Conservation (phyloP, 2,329 filamentous ascomycete species). For the Elsinoe batatas region DNA sequence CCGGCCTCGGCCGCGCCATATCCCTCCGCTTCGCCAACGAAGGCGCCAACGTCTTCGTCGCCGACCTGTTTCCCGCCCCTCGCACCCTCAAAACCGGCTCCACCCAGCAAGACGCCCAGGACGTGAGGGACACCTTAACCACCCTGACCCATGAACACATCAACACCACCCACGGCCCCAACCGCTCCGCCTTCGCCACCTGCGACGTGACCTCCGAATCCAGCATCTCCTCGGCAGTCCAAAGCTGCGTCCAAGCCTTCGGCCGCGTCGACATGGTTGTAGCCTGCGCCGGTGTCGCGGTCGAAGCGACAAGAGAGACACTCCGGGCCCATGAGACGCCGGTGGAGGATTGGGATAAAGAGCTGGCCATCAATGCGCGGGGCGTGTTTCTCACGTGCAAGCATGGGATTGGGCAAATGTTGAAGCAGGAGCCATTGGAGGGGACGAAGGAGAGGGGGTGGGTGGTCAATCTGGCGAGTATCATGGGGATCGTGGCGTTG, state of each 20-base stretch:
- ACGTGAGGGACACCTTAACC: slow-evolving; percentile 20
- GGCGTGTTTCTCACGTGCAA: slow-evolving; percentile 33
- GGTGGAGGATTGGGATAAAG: slow-evolving; percentile 28
- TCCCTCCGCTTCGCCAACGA: slow-evolving; percentile 22
- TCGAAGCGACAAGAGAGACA: slow-evolving; percentile 24
- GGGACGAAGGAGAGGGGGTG: slow-evolving; percentile 26
- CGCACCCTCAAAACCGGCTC: slow-evolving; percentile 22
- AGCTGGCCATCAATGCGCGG: slow-evolving; percentile 29
- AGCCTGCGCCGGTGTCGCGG: slow-evolving; percentile 29
- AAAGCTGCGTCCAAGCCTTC: slow-evolving; percentile 22
- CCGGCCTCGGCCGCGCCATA: slow-evolving; percentile 26
- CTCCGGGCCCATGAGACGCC: slow-evolving; percentile 24
- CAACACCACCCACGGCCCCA: slow-evolving; percentile 17
- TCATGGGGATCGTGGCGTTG: slow-evolving; percentile 27
- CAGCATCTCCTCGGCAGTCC: slow-evolving; percentile 22
- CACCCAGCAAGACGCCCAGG: slow-evolving; percentile 25
- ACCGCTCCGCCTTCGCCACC: slow-evolving; percentile 22
- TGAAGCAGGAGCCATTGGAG: slow-evolving; percentile 26
- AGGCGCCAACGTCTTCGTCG: slow-evolving; percentile 23
- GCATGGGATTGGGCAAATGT: slow-evolving; percentile 29
- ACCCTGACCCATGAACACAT: slow-evolving; percentile 13
- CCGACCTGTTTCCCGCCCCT: slow-evolving; percentile 25
- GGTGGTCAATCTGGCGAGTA: slow-evolving; percentile 31
- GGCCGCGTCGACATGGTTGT: slow-evolving; percentile 29
- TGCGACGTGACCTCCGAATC: slow-evolving; percentile 25